Conservation (phyloP, 2,329 filamentous ascomycete species). For the Beauveria scarabaeidicola region DNA sequence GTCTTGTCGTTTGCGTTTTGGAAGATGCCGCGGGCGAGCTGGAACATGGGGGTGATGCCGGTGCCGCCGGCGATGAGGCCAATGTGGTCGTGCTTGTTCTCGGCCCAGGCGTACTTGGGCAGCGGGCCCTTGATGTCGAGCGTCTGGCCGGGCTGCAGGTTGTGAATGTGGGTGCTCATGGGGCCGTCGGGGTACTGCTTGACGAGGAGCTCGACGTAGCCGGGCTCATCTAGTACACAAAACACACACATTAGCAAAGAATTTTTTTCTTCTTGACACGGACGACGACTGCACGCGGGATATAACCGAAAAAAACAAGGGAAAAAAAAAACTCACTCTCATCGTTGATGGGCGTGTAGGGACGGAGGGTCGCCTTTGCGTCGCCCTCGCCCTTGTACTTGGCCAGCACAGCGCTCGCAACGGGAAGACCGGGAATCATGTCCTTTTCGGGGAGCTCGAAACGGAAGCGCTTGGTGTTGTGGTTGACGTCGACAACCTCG, state of each 20-base stretch:
- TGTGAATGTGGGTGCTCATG: constrained; percentile 86
- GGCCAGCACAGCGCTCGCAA: constrained; percentile 83
- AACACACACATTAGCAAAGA: neutral
- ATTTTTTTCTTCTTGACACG: no score
- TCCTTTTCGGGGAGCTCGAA: constrained; percentile 82
- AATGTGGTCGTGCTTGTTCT: constrained; percentile 91
- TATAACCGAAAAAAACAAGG: neutral
- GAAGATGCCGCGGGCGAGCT: constrained; percentile 86
- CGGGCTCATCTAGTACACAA: constrained; percentile 53
- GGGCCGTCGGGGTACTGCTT: constrained; percentile 87
- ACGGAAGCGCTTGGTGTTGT: constrained; percentile 89
- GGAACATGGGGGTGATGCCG: constrained; percentile 97
- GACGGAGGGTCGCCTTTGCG: constrained; percentile 79
- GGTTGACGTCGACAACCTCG: constrained; percentile 71
- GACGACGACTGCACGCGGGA: no score
- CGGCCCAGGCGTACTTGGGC: constrained; percentile 80
- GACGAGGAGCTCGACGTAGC: constrained; percentile 79
- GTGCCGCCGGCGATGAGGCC: constrained; percentile 87
- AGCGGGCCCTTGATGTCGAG: constrained; percentile 93
- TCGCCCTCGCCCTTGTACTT: constrained; percentile 80
- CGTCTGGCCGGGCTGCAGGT: constrained; percentile 69
- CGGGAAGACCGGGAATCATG: constrained; percentile 69
- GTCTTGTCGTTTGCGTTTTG: constrained; percentile 95
- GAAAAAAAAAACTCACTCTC: constrained; percentile 48
- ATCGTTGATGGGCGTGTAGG: constrained; percentile 87